Conservation (phyloP, 2,329 filamentous ascomycete species). For the Blastomyces percursus region DNA sequence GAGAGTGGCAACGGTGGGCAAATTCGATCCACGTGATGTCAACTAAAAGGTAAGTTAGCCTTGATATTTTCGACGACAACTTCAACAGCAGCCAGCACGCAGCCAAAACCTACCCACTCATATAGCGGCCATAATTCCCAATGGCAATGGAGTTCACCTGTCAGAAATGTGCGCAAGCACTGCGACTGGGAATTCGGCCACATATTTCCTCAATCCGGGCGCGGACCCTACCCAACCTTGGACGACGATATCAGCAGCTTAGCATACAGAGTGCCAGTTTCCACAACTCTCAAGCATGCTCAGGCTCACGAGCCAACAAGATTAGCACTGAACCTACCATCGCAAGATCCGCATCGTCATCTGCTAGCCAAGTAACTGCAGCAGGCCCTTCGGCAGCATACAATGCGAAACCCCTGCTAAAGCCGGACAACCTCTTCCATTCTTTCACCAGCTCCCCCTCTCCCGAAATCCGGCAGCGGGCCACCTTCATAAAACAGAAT, state of each 20-base stretch:
- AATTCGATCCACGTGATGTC: neutral
- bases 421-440: constrained; percentile 80
- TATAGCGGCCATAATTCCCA: constrained; percentile 5
- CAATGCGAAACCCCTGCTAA: constrained; percentile 37
- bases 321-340: neutral
- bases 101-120: neutral
- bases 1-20: no score
- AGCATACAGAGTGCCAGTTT: neutral
- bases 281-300: neutral
- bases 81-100: neutral
- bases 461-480: constrained; percentile 73
- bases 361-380: neutral
- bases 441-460: constrained; percentile 81
- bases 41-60: no score
- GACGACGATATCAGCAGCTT: constrained; percentile 16
- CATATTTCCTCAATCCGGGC: constrained; percentile 17
- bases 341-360: constrained; percentile 1
- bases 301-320: neutral
- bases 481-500: constrained; percentile 84
- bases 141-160: constrained; percentile 34
- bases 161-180: constrained; percentile 29
- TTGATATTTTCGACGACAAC: neutral
- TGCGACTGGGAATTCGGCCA: constrained; percentile 22
- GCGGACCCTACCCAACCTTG: constrained; percentile 19
- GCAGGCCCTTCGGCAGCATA: neutral